Evolutionary conservation across 2,329 filamentous ascomycete genomes (phyloP), one percentile per base, ranked within the genome.

Genomic region (Calcarisporium arbuscula): DNA sequence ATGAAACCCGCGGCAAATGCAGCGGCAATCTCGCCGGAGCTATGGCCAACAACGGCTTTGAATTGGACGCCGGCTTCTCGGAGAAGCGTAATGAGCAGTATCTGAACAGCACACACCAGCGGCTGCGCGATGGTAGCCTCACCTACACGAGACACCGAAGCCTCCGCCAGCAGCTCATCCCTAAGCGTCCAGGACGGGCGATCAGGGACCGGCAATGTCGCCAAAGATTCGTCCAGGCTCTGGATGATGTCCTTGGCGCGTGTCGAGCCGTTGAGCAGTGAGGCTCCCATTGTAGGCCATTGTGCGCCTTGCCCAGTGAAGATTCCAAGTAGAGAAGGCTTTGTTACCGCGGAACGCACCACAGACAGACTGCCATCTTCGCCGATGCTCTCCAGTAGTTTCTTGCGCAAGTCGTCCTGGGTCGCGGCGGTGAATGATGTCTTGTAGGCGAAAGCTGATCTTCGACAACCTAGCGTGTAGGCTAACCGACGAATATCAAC

Each of bases 21-120:
- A 0, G 67, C 67, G 1, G 51, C 65, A 14, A 71, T 69, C 41
- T 72, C 68, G 2, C 68, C 68, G 0, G 60, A 65, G 0, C 64
- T 68, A 42, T 71, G 67, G 5, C 68, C 67, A 4, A 68, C 54
- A 1, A 65, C 62, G 3, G 53, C 56, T 4, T 38, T 27, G 11
- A 62, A 56, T 1, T 33, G 27, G 11, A 68, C 35, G 5, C 55
- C 54, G 8, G 53, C 55, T 0, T 47, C 39, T 1, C 34, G 27
- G 8, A 54, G 44, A 4, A 49, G 39, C 9, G 54, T 45, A 14
- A 54, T 43, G 5, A 56, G 30, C 1, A 43, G 40, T 8, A 51
- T 39, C 35, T 54, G 47, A 3, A 56, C 21, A 4, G 47, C 52
- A 2, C 51, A 53, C 20, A 47, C 51, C 0, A 51, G 36, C 2